Evolutionary conservation across 352 stramenopile genomes (phyloP), one percentile per base, ranked within the genome.

Genomic region (Phytophthora rubi): DNA sequence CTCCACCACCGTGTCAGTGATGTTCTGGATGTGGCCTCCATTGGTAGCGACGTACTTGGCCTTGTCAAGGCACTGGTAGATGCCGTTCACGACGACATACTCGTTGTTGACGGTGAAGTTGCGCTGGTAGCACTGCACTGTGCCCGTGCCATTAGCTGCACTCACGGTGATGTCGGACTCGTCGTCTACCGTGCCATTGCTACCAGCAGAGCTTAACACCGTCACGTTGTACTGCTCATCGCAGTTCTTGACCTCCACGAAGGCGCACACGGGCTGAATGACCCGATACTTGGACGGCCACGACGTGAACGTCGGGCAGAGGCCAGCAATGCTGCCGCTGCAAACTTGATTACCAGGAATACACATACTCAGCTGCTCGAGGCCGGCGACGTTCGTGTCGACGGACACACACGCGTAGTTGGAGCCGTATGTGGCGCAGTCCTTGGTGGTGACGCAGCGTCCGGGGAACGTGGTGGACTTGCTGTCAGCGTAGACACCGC

Each of bases 31-130:
- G 76, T 88, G 74, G 28, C 80, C 81, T 42, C 81, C 82, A 62
- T 92, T 92, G 21, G 53, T 68, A 1, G 63, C 30, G 7, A 89
- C 69, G 70, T 86, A 93, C 66, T 91, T 90, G 39, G 75, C 64
- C 49, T 86, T 72, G 62, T 94, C 85, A 18, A 91, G 65, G 59
- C 87, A 94, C 70, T 91, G 78, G 73, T 94, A 93, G 51, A 91
- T 91, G 49, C 87, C 87, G 48, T 88, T 88, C 16, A 93, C 73
- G 15, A 82, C 70, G 28, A 84, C 74, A 26, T 59, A 82, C 12
- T 76, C 57, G 58, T 70, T 62, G 54, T 79, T 79, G 53, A 60
- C 69, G 2, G 82, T 89, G 63, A 94, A 93, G 59, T 83, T 93
- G 53, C 75, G 77, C 57, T 73, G 71, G 68, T 85, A 93, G 64